A percentile compares a stretch with the other conserved stretches of the same genome.
Conservation (phyloP, 2,329 filamentous ascomycete species). For the Corniculantispora saksenae region DNA sequence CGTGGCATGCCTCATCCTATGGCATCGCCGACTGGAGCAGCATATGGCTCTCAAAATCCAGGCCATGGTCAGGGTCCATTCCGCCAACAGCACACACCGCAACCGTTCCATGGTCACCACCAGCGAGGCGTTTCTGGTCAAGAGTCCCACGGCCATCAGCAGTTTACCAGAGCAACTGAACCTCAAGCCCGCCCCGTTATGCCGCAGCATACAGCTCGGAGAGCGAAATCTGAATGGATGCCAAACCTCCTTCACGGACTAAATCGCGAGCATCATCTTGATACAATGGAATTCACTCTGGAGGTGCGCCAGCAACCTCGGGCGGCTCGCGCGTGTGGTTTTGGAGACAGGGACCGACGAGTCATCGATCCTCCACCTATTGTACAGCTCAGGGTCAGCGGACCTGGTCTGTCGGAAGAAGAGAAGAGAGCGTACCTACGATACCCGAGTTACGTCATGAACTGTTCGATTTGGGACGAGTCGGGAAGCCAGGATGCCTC, state of each 20-base stretch:
- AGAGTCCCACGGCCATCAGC: conserved; percentile 15
- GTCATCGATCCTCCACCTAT: conserved; percentile 85
- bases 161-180: background rate
- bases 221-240: conserved; percentile 21
- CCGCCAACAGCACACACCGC: conserved; percentile 1
- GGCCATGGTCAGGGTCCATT: background rate
- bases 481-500: conserved; percentile 68
- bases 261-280: conserved; percentile 23
- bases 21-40: background rate
- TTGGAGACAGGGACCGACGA: conserved; percentile 77
- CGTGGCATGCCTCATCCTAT: conserved; percentile 2
- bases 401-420: conserved; percentile 54
- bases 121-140: background rate
- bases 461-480: conserved; percentile 75
- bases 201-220: background rate
- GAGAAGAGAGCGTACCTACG: conserved; percentile 55
- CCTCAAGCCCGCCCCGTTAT: background rate
- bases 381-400: conserved; percentile 68
- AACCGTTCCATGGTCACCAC: background rate
- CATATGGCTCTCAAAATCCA: background rate
- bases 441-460: conserved; percentile 69
- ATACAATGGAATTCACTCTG: conserved; percentile 32
- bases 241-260: conserved; percentile 32
- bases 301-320: conserved; percentile 73
- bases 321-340: conserved; percentile 78